phyloP scores from a whole-genome alignment of 768 basidiomycete species.

The Leucosporidium creatinivorum region DNA sequence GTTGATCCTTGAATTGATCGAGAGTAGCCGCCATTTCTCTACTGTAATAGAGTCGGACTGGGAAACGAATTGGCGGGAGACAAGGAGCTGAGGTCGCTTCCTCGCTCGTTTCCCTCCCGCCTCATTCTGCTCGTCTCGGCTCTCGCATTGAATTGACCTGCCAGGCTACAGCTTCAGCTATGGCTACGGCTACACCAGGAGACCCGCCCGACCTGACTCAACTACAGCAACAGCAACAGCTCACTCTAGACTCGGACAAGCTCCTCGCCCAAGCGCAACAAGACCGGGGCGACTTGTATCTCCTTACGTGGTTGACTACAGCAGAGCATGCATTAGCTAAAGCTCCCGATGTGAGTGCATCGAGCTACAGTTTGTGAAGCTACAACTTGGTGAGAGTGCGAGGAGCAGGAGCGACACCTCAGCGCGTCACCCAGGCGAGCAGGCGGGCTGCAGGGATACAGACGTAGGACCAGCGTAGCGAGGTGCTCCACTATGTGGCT shows the following conservation, averaged over 20 bases:
- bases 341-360: slow-evolving; percentile 50
- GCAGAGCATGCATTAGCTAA: slow-evolving; percentile 55
- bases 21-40: no score
- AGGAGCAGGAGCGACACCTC: no score
- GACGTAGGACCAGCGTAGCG: no score
- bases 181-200: neutral
- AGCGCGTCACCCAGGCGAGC: no score
- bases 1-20: slow-evolving; percentile 48
- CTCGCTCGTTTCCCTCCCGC: no score
- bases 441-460: no score
- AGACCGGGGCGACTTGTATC: slow-evolving; percentile 71
- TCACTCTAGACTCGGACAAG: slow-evolving; percentile 13
- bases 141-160: no score
- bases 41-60: no score
- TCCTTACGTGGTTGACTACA: slow-evolving; percentile 73
- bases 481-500: no score
- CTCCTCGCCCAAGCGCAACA: slow-evolving; percentile 42
- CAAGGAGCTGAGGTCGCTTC: no score
- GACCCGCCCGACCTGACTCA: neutral
- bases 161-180: neutral
- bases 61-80: no score
- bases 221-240: slow-evolving; percentile 5
- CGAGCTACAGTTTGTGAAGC: neutral
- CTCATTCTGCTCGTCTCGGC: no score
- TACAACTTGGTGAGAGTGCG: neutral